Conservation (phyloP, 129 eudicot genomes). For the Ambrosia trifida region DNA sequence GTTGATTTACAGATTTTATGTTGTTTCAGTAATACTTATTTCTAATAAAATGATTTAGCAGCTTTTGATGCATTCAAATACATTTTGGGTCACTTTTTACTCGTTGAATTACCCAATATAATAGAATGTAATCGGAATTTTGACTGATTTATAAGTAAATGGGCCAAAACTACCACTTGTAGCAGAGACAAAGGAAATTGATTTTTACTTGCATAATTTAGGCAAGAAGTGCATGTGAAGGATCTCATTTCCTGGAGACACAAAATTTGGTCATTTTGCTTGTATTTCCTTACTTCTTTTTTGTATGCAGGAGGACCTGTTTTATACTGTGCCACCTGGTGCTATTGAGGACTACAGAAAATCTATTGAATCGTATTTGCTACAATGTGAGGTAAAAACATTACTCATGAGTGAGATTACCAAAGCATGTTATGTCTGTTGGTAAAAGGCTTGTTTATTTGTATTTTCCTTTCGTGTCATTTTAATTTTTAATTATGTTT, state of each 20-base stretch:
- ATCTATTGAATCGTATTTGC: constrained; percentile 65
- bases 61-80: background rate
- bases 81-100: background rate
- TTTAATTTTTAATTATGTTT: background rate
- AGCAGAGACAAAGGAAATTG: constrained; percentile 14
- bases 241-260: constrained; percentile 16
- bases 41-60: background rate
- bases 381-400: constrained; percentile 58
- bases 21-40: background rate
- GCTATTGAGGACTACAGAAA: constrained; percentile 73
- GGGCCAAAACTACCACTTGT: background rate
- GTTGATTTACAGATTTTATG: background rate
- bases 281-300: background rate
- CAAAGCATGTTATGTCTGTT: constrained; percentile 2
- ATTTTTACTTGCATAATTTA: constrained; percentile 13
- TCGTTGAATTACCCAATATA: background rate
- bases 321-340: constrained; percentile 75
- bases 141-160: background rate
- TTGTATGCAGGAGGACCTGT: constrained; percentile 68
- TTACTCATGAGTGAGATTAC: constrained; percentile 6
- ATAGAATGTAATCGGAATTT: background rate
- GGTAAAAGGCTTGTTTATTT: constrained; percentile 5
- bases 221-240: constrained; percentile 8
- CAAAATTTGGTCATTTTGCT: constrained; percentile 9
- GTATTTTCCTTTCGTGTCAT: background rate